Evolutionary conservation across 78 protist genomes (phyloP), one percentile per base, ranked within the genome.

Genomic region (Emiliania huxleyi): DNA sequence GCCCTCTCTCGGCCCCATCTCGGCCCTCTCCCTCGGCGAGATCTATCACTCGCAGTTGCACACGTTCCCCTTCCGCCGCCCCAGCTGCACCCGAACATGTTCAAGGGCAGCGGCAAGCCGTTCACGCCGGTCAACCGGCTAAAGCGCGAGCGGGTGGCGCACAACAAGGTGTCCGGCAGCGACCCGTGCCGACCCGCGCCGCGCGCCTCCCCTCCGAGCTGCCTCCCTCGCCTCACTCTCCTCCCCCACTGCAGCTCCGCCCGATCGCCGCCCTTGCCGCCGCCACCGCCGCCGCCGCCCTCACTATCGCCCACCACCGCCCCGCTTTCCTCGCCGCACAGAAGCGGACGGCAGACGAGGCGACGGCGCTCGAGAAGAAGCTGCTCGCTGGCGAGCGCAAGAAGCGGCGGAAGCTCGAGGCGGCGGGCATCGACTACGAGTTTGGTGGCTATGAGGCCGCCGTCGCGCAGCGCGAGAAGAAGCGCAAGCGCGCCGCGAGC

Each of bases 391-490:
- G 29, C 35, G 90, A 81, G 56, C 0, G 15, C 8, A 37, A 40
- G 56, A 43, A 43, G 38, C 52, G 52, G 23, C 48, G 48, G 23
- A 81, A 81, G 55, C n/a, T 81, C 42, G 40, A 33, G 21, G 55
- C 2, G 19, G 56, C 69, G 5, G 90, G 90, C 43, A 48, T 85
- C 43, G 90, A 85, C n/a, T 85, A 85, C 69, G 90, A 85, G n/a
- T 85, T 48, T 19, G 22, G 22, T 29, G 90, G 90, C 43, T 44
- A 46, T 71, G 43, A 23, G 26, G 69, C 89, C n/a, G 52, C 0
- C 29, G 35, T 62, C 12, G n/a, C 11, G 75, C 3, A 62, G 33
- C 75, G 33, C 8, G n/a, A 62, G 37, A 15, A 8, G 15, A 52
- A 52, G 15, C 62, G 62, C 62, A n/a, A n/a, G n/a, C n/a, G n/a